phyloP scores from a whole-genome alignment of 179 eudicot genomes.

The Corrigiola litoralis region DNA sequence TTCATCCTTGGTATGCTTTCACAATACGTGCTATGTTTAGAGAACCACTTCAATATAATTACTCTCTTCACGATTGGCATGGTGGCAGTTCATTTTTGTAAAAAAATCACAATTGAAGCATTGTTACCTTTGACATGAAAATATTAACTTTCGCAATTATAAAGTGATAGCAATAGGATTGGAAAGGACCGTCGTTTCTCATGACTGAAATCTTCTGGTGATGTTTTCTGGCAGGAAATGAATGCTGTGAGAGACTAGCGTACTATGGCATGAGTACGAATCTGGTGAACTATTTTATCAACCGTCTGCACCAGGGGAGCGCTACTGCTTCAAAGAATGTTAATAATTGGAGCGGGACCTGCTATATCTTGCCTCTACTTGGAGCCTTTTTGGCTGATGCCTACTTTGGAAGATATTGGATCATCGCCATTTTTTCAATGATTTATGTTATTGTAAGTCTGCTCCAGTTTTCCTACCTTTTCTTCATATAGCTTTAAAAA shows the following conservation, averaged over 20 bases:
- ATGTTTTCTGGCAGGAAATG: conserved; percentile 7
- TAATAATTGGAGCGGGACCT: conserved; percentile 53
- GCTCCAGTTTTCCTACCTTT: neutral
- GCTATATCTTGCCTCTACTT: conserved; percentile 42
- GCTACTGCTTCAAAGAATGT: conserved; percentile 38
- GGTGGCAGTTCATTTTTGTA: too few species aligned
- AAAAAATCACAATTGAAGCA: too few species aligned
- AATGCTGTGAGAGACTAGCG: conserved; percentile 56
- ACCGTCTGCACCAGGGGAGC: conserved; percentile 28
- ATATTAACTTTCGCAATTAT: too few species aligned
- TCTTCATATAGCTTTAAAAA: neutral
- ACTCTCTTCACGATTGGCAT: too few species aligned
- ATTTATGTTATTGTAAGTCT: conserved; percentile 42
- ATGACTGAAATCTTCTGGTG: too few species aligned
- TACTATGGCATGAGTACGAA: conserved; percentile 49
- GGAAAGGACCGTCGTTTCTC: too few species aligned
- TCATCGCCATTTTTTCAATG: conserved; percentile 42
- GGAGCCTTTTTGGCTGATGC: conserved; percentile 60
- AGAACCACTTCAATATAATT: too few species aligned
- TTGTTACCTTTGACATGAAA: too few species aligned
- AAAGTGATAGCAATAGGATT: too few species aligned
- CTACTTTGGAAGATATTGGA: conserved; percentile 50
- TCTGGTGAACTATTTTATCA: conserved; percentile 40
- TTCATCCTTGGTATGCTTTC: conserved; percentile 29
- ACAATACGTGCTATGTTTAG: too few species aligned